Conservation (phyloP, 768 basidiomycete species). For the Leccinum aurantiacum region DNA sequence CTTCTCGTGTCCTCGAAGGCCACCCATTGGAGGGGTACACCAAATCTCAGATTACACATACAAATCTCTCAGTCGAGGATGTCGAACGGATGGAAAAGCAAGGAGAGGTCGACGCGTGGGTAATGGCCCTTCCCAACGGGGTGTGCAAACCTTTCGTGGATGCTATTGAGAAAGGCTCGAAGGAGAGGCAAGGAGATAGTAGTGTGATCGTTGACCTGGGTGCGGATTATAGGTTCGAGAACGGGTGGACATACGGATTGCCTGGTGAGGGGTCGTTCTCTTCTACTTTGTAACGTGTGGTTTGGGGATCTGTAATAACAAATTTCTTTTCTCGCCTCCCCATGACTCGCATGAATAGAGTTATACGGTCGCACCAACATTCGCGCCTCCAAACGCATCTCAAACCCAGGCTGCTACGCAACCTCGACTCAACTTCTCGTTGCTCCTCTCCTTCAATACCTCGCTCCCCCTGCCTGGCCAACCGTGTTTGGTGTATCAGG, state of each 20-base stretch:
- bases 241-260: constrained; percentile 95
- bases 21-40: constrained; percentile 76
- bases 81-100: constrained; percentile 87
- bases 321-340: constrained; percentile 33
- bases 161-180: constrained; percentile 78
- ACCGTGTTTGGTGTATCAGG: constrained; percentile 93
- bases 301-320: constrained; percentile 37
- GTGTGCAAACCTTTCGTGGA: constrained; percentile 96
- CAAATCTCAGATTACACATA: constrained; percentile 71
- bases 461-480: constrained; percentile 59
- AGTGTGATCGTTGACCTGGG: constrained; percentile 91
- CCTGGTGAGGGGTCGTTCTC: constrained; percentile 78
- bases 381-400: constrained; percentile 76
- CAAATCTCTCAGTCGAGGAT: constrained; percentile 74
- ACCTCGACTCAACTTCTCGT: constrained; percentile 90
- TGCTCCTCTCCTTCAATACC: constrained; percentile 79
- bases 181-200: constrained; percentile 42
- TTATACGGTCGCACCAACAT: constrained; percentile 76
- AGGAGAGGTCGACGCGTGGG: constrained; percentile 95
- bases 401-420: constrained; percentile 97
- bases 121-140: constrained; percentile 99
- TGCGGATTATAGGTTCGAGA: constrained; percentile 95
- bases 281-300: constrained; percentile 32
- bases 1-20: constrained; percentile 92
- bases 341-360: constrained; percentile 48